Evolutionary conservation across 192 early-diverging fungal species (phyloP).

Genomic region (Paraglomus brasilianum): DNA sequence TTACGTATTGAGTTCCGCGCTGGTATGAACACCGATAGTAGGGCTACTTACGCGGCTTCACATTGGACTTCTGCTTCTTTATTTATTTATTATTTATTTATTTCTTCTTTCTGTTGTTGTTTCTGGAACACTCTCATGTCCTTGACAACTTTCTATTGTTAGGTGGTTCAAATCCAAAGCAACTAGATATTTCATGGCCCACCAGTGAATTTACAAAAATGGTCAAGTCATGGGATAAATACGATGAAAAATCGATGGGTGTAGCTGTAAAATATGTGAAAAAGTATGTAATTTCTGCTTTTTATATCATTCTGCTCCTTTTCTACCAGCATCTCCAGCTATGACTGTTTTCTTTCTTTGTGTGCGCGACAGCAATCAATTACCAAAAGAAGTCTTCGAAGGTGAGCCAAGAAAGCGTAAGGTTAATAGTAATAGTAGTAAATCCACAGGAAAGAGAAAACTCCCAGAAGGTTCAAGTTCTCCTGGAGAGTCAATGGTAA

Average conservation of each 20-base stretch:
- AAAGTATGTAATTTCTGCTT: slow-evolving; percentile 38
- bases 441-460: no score
- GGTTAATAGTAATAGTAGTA: no score
- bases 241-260: slow-evolving; percentile 64
- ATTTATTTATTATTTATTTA: neutral
- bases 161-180: slow-evolving; percentile 50
- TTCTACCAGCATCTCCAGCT: no score
- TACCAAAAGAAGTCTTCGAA: no score
- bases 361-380: no score
- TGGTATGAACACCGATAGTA: slow-evolving; percentile 31
- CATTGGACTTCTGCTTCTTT: no score
- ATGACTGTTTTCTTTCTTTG: no score
- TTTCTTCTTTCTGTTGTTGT: neutral
- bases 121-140: slow-evolving; percentile 12
- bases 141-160: slow-evolving; percentile 26
- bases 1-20: slow-evolving; percentile 63
- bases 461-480: no score
- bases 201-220: slow-evolving; percentile 80
- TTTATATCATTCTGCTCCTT: no score
- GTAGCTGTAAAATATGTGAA: slow-evolving; percentile 61
- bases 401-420: no score
- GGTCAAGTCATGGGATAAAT: slow-evolving; percentile 81
- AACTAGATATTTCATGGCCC: slow-evolving; percentile 78
- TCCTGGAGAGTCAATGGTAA: no score
- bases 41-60: neutral